Base-by-base conservation (phyloP, 768 basidiomycete species). In the Megacollybia marginata region DNA sequence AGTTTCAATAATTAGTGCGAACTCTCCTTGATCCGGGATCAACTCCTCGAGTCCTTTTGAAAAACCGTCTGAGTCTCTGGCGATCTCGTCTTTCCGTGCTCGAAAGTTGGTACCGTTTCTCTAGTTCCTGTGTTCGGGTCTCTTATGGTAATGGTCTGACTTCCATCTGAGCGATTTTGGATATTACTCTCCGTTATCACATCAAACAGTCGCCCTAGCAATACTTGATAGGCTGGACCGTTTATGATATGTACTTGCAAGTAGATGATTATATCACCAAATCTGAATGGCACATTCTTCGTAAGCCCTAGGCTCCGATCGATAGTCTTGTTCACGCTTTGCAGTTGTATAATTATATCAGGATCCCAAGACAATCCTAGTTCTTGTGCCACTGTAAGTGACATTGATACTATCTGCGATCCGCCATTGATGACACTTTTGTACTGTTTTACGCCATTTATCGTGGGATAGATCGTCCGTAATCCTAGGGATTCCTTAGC, bases 241-340 rank as follows among this genome's bases (percentile, higher is more conserved):
- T 50, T 42, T 9, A 66, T 52, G 9, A 66, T 47, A 46, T 66
- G 63, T 0, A 61, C 55, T 50, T 65, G 65, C 33, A 64, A 36
- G 20, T 2, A 67, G 6, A 5, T 52, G n/a, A n/a, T 59, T 33
- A 64, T 49, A 15, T 51, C 40, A 9, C 59, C 62, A 18, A 67
- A 47, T 0, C 28, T 28, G 38, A 61, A 59, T 2, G 57, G 53
- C 4, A 66, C 57, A 38, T 67, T 65, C 5, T 53, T 51, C 0
- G 56, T 55, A 10, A 65, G 49, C 0, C 62, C 63, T 5, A 59
- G 49, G 1, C 62, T 55, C 11, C 35, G 9, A 18, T 62, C 56
- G 1, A 57, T 35, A 7, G 48, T 45, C 0, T 54, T 50, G 40
- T 67, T 64, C 1, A 61, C 62, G 2, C 55, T 55, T 38, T 63